Percentiles rank a stretch among this genome's conserved stretches.
Conservation (phyloP, 148 eudicot genomes). For the Cornus suecica region DNA sequence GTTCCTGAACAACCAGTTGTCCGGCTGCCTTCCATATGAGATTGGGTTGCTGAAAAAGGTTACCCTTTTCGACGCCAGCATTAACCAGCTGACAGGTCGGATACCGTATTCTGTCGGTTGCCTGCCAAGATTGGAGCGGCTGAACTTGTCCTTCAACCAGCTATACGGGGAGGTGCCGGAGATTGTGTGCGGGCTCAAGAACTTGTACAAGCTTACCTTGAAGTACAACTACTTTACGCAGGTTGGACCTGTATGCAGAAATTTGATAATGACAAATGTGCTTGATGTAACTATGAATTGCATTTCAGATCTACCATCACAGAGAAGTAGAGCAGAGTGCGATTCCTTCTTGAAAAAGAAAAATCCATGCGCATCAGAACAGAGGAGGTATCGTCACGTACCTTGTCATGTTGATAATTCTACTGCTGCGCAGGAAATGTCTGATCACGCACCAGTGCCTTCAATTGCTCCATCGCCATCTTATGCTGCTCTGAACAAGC, state of each 20-base stretch:
- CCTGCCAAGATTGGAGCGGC: constrained; percentile 20
- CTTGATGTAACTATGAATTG: constrained; percentile 40
- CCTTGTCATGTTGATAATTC: constrained; percentile 25
- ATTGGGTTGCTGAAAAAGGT: constrained; percentile 34
- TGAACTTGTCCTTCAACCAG: constrained; percentile 29
- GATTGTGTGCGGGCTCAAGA: constrained; percentile 26
- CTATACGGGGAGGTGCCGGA: constrained; percentile 43
- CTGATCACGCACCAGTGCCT: neutral
- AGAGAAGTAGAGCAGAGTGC: constrained; percentile 25
- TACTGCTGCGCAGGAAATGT: neutral
- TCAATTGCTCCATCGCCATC: constrained; percentile 3
- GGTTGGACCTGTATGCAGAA: constrained; percentile 49
- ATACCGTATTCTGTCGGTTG: constrained; percentile 52
- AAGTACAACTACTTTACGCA: constrained; percentile 41
- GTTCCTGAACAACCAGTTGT: constrained; percentile 30
- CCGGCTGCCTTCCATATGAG: constrained; percentile 50
- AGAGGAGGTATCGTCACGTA: neutral
- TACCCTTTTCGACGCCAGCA: constrained; percentile 33
- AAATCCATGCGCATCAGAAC: constrained; percentile 21
- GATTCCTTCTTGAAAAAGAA: constrained; percentile 22
- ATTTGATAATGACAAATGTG: constrained; percentile 20
- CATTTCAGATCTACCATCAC: constrained; percentile 31
- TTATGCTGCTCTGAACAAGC: constrained; percentile 15
- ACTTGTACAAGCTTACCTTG: constrained; percentile 23
- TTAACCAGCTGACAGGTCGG: constrained; percentile 40